phyloP scores from a whole-genome alignment of 116 monocot species.

The Trichopus zeylanicus region DNA sequence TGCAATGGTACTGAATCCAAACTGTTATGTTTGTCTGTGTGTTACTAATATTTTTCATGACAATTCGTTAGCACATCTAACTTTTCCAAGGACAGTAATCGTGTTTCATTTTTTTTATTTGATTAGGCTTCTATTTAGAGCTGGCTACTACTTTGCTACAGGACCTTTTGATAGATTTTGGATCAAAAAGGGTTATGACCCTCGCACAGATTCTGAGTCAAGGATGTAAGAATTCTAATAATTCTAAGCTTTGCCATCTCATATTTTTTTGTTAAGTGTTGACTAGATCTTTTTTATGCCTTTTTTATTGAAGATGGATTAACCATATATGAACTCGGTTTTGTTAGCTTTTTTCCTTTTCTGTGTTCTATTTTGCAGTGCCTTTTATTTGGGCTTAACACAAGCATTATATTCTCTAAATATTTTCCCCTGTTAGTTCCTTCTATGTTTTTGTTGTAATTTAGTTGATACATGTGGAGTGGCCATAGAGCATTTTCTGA shows the following conservation, averaged over 20 bases:
- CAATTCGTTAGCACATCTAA: not conserved
- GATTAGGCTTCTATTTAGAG: conserved; percentile 65
- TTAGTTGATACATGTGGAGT: not conserved
- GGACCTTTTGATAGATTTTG: conserved; percentile 93
- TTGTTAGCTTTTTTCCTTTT: no score
- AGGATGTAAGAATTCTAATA: conserved; percentile 42
- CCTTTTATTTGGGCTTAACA: not conserved
- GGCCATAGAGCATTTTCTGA: not conserved
- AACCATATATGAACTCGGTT: no score
- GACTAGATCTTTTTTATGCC: not conserved
- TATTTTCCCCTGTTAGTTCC: not conserved
- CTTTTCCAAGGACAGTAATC: not conserved
- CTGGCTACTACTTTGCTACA: conserved; percentile 84
- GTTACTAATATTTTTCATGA: not conserved
- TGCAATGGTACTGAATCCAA: not conserved
- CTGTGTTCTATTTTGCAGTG: no score
- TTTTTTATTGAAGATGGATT: not conserved
- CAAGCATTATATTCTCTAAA: no score
- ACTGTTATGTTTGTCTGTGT: not conserved
- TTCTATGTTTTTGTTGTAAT: not conserved
- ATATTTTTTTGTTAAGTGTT: not conserved
- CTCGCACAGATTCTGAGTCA: conserved; percentile 73
- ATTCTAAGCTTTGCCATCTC: not conserved
- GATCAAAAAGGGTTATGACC: conserved; percentile 95
- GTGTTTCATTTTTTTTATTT: conserved; percentile 10